Conservation (phyloP, 345 rosid genomes). For the Brassica nigra region DNA sequence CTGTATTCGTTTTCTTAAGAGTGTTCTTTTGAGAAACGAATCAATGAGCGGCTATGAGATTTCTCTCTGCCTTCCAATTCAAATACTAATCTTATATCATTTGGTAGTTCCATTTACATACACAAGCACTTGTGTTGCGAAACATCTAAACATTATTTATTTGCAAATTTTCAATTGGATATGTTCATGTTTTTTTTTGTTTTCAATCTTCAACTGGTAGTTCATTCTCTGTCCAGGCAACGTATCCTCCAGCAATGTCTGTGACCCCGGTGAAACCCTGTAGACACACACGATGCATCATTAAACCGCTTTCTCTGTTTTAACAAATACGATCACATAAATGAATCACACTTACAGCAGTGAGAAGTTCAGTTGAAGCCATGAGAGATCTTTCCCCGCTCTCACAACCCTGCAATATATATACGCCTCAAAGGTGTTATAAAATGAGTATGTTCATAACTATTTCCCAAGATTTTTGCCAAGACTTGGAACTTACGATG, state of each 20-base stretch:
- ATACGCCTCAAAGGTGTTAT: not conserved
- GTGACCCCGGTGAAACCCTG: constrained; percentile 73
- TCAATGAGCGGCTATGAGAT: not conserved
- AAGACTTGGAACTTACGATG: constrained; percentile 49
- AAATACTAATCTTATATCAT: not conserved
- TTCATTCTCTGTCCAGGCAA: constrained; percentile 69
- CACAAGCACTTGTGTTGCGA: constrained; percentile 11
- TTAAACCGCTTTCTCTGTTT: not conserved
- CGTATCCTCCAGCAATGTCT: constrained; percentile 79
- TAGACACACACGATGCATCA: not conserved
- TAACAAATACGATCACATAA: not conserved
- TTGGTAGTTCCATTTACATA: not conserved
- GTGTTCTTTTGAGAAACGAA: not conserved
- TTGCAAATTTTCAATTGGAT: not conserved
- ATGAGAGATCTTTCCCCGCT: constrained; percentile 66
- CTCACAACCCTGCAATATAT: constrained; percentile 67
- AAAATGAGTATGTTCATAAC: not conserved
- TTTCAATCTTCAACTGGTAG: constrained; percentile 64
- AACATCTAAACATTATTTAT: constrained; percentile 16
- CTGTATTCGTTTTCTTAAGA: not conserved
- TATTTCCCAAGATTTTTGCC: not conserved
- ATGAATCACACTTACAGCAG: constrained; percentile 56
- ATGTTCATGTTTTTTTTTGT: not conserved
- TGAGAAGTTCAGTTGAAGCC: constrained; percentile 79
- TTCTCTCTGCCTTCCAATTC: not conserved